phyloP scores from a whole-genome alignment of 2,329 filamentous ascomycete genomes.

The Diaporthe citrichinensis region DNA sequence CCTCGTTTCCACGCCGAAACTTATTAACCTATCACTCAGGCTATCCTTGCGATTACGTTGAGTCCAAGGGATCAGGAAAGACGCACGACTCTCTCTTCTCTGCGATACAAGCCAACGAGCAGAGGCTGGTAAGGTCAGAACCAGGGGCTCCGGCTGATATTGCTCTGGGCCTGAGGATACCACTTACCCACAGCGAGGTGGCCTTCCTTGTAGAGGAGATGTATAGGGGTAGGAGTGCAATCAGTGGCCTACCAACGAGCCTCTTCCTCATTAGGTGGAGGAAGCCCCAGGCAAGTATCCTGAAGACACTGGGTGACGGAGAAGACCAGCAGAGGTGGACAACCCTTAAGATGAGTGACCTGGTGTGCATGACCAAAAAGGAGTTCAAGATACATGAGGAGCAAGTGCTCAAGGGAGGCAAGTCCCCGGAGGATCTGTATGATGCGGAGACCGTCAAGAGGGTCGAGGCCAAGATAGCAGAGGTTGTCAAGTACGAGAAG shows the following conservation, averaged over 20 bases:
- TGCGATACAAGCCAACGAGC: constrained; percentile 82
- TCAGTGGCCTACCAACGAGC: constrained; percentile 86
- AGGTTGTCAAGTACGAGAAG: constrained; percentile 74
- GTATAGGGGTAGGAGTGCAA: constrained; percentile 83
- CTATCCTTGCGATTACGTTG: constrained; percentile 89
- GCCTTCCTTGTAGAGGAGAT: constrained; percentile 93
- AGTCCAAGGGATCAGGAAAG: constrained; percentile 87
- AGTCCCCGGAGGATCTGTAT: constrained; percentile 80
- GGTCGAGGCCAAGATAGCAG: constrained; percentile 76
- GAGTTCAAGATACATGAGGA: constrained; percentile 86
- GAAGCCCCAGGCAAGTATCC: constrained; percentile 72
- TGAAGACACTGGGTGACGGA: constrained; percentile 72
- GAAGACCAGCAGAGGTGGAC: constrained; percentile 84
- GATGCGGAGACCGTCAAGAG: constrained; percentile 74
- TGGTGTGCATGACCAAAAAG: constrained; percentile 95
- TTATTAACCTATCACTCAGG: constrained; percentile 54
- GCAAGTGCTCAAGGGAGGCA: constrained; percentile 79
- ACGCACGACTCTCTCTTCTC: constrained; percentile 90
- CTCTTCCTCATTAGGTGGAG: constrained; percentile 87
- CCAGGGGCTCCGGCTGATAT: constrained; percentile 62
- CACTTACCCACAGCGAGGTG: constrained; percentile 84
- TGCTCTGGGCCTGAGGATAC: constrained; percentile 81
- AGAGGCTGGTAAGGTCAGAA: constrained; percentile 75
- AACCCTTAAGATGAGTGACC: constrained; percentile 75
- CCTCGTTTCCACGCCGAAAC: background rate